Evolutionary conservation across 768 basidiomycete genomes (phyloP).

Genomic region (Pleurotus citrinopileatus): DNA sequence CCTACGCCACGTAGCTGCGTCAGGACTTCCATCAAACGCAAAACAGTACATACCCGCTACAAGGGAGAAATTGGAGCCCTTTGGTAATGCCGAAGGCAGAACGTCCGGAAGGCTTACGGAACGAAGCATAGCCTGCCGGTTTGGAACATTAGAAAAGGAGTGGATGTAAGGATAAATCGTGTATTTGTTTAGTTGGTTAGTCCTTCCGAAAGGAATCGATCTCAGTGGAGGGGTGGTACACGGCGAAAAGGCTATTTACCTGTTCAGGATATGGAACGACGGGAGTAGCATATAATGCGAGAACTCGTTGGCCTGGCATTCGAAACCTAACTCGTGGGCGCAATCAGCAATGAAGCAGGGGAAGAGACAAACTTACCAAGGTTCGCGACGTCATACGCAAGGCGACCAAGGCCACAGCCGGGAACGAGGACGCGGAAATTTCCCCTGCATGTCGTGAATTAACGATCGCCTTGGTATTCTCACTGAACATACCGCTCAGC

Average conservation of each 20-base stretch:
- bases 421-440: conserved; percentile 80
- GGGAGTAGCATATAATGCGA: conserved; percentile 93
- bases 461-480: conserved; percentile 4
- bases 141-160: conserved; percentile 81
- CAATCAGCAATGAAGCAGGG: conserved; percentile 2
- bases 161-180: conserved; percentile 89
- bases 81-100: conserved; percentile 67
- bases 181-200: conserved; percentile 62
- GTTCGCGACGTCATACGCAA: conserved; percentile 85
- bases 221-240: not conserved
- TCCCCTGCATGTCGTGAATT: conserved; percentile 32
- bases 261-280: conserved; percentile 86
- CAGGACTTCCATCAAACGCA: conserved; percentile 3
- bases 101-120: conserved; percentile 81
- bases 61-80: conserved; percentile 69
- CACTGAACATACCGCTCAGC: conserved; percentile 46
- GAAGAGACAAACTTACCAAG: conserved; percentile 48
- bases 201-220: conserved; percentile 36
- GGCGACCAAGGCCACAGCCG: conserved; percentile 83
- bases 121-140: conserved; percentile 58
- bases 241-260: conserved; percentile 38
- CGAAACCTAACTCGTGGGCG: conserved; percentile 57
- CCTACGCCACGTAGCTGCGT: conserved; percentile 38
- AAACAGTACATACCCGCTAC: conserved; percentile 64
- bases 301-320: conserved; percentile 94